These are phyloP conservation scores for Sarocladium kiliense DNA, from an alignment of 2,329 filamentous ascomycete genomes.

Conservation along the genomic window DNA sequence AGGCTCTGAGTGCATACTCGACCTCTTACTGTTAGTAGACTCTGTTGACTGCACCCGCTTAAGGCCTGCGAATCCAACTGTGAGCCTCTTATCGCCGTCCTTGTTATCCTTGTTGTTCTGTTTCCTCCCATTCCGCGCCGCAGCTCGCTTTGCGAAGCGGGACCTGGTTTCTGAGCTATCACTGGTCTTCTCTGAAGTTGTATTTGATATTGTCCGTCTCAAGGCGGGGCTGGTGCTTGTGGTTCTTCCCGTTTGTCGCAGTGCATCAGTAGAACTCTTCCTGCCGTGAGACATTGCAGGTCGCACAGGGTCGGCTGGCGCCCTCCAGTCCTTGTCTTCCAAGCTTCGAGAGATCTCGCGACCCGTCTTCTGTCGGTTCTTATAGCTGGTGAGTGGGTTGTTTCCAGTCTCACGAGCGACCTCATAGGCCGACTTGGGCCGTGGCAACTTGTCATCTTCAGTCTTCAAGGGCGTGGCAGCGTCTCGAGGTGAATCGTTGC, in stretches of 20 bases:
- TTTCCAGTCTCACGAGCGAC: background rate
- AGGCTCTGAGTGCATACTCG: constrained; percentile 44
- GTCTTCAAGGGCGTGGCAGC: constrained; percentile 11
- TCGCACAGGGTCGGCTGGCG: background rate
- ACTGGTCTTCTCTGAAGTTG: constrained; percentile 6
- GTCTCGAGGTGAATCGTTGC: constrained; percentile 10
- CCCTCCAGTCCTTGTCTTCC: constrained; percentile 2
- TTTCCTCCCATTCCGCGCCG: constrained; percentile 9
- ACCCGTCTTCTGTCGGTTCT: background rate
- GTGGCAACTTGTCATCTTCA: background rate
- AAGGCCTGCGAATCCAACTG: constrained; percentile 43
- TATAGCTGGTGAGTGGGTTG: background rate
- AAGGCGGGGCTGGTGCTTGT: constrained; percentile 2
- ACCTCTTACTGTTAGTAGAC: constrained; percentile 42
- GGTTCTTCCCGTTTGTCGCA: background rate
- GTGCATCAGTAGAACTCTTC: background rate
- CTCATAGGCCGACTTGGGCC: constrained; percentile 21
- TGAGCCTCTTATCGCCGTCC: constrained; percentile 25
- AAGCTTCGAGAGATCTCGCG: constrained; percentile 6
- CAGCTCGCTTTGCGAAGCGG: constrained; percentile 1
- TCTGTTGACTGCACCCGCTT: constrained; percentile 38
- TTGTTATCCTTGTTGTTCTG: constrained; percentile 15
- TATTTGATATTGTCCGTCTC: background rate
- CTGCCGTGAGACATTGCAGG: constrained; percentile 1
- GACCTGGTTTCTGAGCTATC: constrained; percentile 5